A percentile compares a stretch with the other conserved stretches of the same genome.
These are phyloP conservation scores for Phycomyces nitens DNA, from an alignment of 192 early-diverging fungal species.

Conservation along the genomic window DNA sequence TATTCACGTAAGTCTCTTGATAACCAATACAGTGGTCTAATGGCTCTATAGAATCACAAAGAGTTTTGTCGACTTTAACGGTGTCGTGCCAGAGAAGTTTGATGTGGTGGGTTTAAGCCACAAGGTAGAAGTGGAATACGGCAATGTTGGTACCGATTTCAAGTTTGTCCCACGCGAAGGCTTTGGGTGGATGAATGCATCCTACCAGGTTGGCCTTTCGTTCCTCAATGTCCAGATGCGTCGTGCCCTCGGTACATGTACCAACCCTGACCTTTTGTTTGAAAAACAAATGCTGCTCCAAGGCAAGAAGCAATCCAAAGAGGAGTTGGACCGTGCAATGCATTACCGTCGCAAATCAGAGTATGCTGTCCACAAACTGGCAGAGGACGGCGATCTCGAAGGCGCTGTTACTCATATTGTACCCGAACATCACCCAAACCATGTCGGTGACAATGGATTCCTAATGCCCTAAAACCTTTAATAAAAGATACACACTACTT, in stretches of 20 bases:
- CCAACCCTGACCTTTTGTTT: conserved; percentile 30
- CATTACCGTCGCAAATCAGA: background rate
- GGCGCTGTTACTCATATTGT: background rate
- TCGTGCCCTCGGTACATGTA: conserved; percentile 64
- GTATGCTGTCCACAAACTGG: background rate
- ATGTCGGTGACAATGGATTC: background rate
- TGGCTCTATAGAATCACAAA: conserved; percentile 79
- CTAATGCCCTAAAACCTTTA: background rate
- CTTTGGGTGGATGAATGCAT: conserved; percentile 99
- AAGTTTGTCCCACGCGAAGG: conserved; percentile 92
- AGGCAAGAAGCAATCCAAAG: background rate
- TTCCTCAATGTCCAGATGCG: conserved; percentile 69
- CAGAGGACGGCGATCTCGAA: background rate
- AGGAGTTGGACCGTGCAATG: background rate
- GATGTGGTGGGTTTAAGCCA: conserved; percentile 92
- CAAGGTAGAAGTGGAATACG: conserved; percentile 91
- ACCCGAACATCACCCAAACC: background rate
- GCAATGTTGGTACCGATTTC: conserved; percentile 93
- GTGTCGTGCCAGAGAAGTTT: conserved; percentile 96
- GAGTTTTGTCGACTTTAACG: conserved; percentile 95
- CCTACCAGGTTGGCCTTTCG: conserved; percentile 78
- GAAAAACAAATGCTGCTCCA: conserved; percentile 3
- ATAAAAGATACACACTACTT: too few species aligned
- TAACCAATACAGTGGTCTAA: too few species aligned
- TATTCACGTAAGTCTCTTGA: conserved; percentile 68